Base-by-base conservation (phyloP, 1,284 basidiomycete species). In the Amylostereum chailletii region DNA sequence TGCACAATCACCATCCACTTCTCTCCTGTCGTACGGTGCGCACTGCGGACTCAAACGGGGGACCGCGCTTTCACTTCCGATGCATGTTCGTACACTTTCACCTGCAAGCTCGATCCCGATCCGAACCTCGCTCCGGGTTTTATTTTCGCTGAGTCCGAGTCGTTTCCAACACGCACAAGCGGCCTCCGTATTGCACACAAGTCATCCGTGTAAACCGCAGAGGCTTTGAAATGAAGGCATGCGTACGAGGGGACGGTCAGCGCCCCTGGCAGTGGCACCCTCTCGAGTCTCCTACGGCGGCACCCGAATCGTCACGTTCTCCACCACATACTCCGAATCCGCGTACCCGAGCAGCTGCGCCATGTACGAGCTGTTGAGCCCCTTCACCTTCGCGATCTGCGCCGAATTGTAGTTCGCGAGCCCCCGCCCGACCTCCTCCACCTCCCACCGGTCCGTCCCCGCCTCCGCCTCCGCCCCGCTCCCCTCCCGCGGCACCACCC, bases 321-420 rank as follows among this genome's bases (percentile, higher is more conserved):
- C 95, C 3, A 96, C 94, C 36, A 98, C 90, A 68, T 98, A 93
- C 62, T 97, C 94, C 34, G 91, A 91, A 63, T 98, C 95, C 19
- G 89, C 90, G 65, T 97, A 97, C 0, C 93, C 95, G 38, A 99
- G 68, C 6, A 93, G 63, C 54, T 85, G 79, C 10, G 84, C 72
- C 41, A 98, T 86, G 52, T 90, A 79, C 0, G 90, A 85, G 59
- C 94, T 95, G 65, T 93, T 90, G 59, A 90, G 63, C 1, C 95
- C 94, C 64, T 91, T 94, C 53, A 98, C 86, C 53, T 84, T 78
- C 50, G 80, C 76, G 55, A 97, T 94, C 66, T 98, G 94, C 41
- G 83, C 85, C 41, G 89, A 95, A 62, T 96, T 98, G 64, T 97
- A 99, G 68, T 95, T 97, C 7, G 92, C 92, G 42, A 98, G 71